These are phyloP conservation scores for Gautieria morchelliformis DNA, from an alignment of 768 basidiomycete species.

Conservation along the genomic window DNA sequence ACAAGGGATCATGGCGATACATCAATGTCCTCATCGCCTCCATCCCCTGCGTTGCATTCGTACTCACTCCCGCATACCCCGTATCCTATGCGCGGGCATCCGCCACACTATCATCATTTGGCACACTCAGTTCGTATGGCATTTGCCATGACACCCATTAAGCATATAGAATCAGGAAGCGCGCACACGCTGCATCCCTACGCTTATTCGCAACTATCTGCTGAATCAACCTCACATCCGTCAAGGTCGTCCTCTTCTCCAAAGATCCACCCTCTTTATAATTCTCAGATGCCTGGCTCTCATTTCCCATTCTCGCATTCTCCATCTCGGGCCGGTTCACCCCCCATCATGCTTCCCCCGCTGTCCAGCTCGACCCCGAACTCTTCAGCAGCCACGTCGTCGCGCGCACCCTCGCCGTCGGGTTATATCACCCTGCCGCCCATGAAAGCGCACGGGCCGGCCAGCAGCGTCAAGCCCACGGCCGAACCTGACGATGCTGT, in stretches of 20 bases:
- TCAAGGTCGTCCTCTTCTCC: constrained; percentile 11
- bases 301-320: constrained; percentile 28
- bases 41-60: constrained; percentile 8
- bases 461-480: neutral
- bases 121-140: constrained; percentile 80
- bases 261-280: constrained; percentile 2
- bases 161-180: constrained; percentile 19
- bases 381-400: constrained; percentile 1
- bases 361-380: constrained; percentile 30
- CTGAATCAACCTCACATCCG: constrained; percentile 16
- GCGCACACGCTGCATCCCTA: constrained; percentile 29
- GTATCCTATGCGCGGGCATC: constrained; percentile 3
- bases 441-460: neutral
- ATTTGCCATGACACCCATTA: constrained; percentile 88
- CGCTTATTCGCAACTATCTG: constrained; percentile 27
- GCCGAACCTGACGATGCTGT: neutral
- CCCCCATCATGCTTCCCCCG: constrained; percentile 66
- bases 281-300: constrained; percentile 11
- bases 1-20: neutral
- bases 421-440: constrained; percentile 7
- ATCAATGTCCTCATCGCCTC: neutral
- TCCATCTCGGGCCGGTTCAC: constrained; percentile 52
- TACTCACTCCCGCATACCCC: constrained; percentile 10
- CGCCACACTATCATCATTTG: constrained; percentile 43
- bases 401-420: constrained; percentile 5